Percentiles rank a stretch among this genome's conserved stretches.
Conservation (phyloP, 352 stramenopile genomes). For the Phytophthora cactorum region DNA sequence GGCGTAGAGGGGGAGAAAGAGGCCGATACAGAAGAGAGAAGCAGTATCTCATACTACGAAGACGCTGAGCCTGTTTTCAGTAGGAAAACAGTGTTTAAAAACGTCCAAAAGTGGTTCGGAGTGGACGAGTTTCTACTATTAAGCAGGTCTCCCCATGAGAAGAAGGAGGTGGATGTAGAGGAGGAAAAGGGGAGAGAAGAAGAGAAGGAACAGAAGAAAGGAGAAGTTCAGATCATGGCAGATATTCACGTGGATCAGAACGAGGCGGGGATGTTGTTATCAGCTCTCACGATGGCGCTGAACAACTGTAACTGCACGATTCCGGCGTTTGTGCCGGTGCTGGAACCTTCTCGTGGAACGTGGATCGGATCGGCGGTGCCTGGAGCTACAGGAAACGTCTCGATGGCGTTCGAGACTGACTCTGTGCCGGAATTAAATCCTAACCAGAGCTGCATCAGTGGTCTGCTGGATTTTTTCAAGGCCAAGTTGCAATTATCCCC, state of each 20-base stretch:
- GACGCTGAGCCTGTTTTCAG: slow-evolving; percentile 34
- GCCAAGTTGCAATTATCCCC: slow-evolving; percentile 75
- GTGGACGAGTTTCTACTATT: slow-evolving; percentile 76
- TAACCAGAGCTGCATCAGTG: slow-evolving; percentile 82
- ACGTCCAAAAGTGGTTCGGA: slow-evolving; percentile 72
- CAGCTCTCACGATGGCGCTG: slow-evolving; percentile 72
- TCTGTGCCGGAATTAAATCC: slow-evolving; percentile 70
- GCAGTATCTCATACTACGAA: slow-evolving; percentile 15
- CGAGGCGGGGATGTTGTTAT: slow-evolving; percentile 70
- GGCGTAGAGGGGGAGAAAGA: slow-evolving; percentile 4
- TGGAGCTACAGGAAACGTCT: slow-evolving; percentile 75
- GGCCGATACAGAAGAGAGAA: background rate
- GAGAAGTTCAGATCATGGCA: slow-evolving; percentile 31
- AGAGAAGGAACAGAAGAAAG: background rate
- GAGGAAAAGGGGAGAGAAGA: background rate
- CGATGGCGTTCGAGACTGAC: slow-evolving; percentile 81
- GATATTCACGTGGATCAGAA: slow-evolving; percentile 66
- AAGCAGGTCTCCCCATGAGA: slow-evolving; percentile 38
- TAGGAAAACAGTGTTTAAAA: slow-evolving; percentile 37
- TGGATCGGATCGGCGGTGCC: slow-evolving; percentile 77
- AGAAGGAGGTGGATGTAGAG: slow-evolving; percentile 10
- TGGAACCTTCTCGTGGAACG: slow-evolving; percentile 55
- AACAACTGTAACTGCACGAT: slow-evolving; percentile 87
- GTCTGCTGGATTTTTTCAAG: slow-evolving; percentile 83
- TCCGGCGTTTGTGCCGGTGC: slow-evolving; percentile 73